Percentiles rank a stretch among this genome's conserved stretches.
These are phyloP conservation scores for Centrapalus pauciflorus DNA, from an alignment of 129 eudicot species.

Conservation along the genomic window DNA sequence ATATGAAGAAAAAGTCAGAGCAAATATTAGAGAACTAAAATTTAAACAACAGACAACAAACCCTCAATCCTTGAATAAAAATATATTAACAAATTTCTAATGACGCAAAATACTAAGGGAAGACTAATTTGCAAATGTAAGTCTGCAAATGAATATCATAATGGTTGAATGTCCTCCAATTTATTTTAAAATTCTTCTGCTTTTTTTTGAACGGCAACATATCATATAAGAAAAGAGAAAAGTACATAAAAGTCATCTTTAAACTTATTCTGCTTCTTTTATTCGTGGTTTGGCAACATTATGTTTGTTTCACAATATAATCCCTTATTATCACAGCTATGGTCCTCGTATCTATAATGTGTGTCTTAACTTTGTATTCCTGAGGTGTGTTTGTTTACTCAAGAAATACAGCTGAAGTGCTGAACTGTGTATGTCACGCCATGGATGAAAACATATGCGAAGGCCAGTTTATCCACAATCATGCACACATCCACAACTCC, in stretches of 20 bases:
- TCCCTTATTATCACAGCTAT: background rate
- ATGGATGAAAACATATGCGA: background rate
- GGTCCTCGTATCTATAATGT: background rate
- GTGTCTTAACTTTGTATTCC: background rate
- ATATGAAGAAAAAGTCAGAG: conserved; percentile 4
- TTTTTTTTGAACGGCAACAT: too few relatives aligned
- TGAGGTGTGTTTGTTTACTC: background rate
- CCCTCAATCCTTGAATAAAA: background rate
- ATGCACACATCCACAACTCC: background rate
- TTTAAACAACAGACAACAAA: background rate
- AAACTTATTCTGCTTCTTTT: background rate
- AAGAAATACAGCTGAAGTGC: background rate
- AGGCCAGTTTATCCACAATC: too few relatives aligned
- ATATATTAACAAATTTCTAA: background rate
- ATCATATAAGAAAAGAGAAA: too few relatives aligned
- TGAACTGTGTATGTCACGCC: background rate
- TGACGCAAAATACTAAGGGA: background rate
- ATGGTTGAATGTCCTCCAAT: too few relatives aligned
- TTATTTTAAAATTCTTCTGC: too few relatives aligned
- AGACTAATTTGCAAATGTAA: background rate
- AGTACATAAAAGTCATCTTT: too few relatives aligned
- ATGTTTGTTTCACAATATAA: background rate
- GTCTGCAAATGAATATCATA: background rate
- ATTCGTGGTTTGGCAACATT: background rate
- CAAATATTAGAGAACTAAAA: background rate